Base-by-base conservation (phyloP, 164 flowering plant genomes). In the Sextonia rubra region DNA sequence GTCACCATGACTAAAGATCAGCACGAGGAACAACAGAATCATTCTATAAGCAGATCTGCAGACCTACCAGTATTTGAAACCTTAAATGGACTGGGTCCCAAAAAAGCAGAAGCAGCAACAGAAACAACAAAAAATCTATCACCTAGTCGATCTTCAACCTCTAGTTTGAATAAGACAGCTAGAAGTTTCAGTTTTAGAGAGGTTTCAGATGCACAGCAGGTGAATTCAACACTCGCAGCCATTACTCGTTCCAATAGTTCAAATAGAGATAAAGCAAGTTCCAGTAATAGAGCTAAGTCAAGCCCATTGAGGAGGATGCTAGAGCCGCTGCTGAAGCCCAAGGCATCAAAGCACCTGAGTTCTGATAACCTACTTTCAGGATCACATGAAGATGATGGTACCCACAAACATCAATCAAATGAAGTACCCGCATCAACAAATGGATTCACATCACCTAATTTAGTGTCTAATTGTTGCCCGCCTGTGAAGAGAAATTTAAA, bases 271-370 rank as follows among this genome's bases (percentile, higher is more conserved):
- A 86, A 84, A 71, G 58, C 72, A 49, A 74, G 60, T 63, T 69
- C 76, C 52, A 72, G 73, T 47, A 76, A 66, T 74, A 85, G 84
- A 83, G 77, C 83, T 18, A 86, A 89, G 75, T 82, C 89, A 20
- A 91, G 98, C 74, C 94, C 99, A 47, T 76, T 94, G 69, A 89
- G 92, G 80, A 91, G 97, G 80, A 76, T 91, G 25, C 72, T 94
- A 20, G 93, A 88, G 60, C 98, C 97, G 37, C 52, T 92, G 66
- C 74, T 87, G 72, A 83, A 80, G 80, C 77, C 88, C 63, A 89
- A 77, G 82, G 71, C 78, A 23, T 70, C 73, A 60, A 78, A 71
- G 64, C 72, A 64, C 64, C 64, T 75, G 20, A 63, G 68, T 32
- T 61, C 76, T 23, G 68, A 69, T 23, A 85, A 77, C 58, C 64